Base-by-base conservation (phyloP, 2,329 filamentous ascomycete genomes). In the Cordyceps fumosorosea region DNA sequence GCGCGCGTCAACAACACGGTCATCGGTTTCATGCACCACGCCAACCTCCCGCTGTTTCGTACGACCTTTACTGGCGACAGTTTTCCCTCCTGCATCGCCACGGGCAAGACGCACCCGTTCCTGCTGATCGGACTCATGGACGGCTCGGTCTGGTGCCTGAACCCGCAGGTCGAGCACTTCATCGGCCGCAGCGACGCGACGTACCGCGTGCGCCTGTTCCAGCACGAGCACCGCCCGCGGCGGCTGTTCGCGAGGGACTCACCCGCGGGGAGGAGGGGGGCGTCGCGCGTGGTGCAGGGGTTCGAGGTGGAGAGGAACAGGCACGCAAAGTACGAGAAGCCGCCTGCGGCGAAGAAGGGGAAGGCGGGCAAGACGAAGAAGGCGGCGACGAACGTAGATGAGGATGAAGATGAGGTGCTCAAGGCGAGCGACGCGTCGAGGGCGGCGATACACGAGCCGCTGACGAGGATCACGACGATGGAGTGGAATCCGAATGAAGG, bases 401-500 rank as follows among this genome's bases (percentile, higher is more conserved):
- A 72, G 3, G 74, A 75, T 4, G 72, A 74, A 12, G 74, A 73
- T 11, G 72, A 73, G 34, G 70, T 67, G 5, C 68, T 66, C 12
- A 69, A 68, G 51, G 64, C 72, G 32, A 69, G 71, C 64, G 76
- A 74, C 56, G 73, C 78, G 0, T 76, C 75, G 5, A 74, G 80
- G 44, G 77, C 77, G 5, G 74, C 81, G 5, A 77, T 88, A 12
- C 82, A 86, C 67, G 87, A 90, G 62, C 82, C 87, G 54, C 75
- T 81, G 65, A 87, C 84, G 11, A 81, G 86, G 53, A 76, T 90
- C 65, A 85, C 85, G 5, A 77, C 80, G 1, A 75, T 88, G 26
- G 80, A 81, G 47, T 90, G 88, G 88, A 90, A 90, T 68, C 85
- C 87, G 1, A 89, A 90, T 67, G 71, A 78, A 42, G 76, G 79